Evolutionary conservation across 495 filamentous ascomycete genomes (phyloP).

Genomic region (Penicillium coffeae): DNA sequence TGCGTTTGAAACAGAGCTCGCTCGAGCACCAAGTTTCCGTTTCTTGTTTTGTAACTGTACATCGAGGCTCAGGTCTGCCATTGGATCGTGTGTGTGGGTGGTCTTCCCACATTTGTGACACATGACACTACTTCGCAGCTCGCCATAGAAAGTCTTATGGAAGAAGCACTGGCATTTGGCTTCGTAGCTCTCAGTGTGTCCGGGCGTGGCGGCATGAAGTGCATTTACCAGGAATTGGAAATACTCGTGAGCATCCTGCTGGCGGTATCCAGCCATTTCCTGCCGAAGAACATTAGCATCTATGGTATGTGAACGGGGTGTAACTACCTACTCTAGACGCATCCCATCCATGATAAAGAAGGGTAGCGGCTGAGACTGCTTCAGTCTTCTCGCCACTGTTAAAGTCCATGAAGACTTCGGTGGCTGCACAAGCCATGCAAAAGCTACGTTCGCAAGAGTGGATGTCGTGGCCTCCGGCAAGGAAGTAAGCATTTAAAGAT

Average conservation of each 20-base stretch:
- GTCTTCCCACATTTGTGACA: slow-evolving; percentile 77
- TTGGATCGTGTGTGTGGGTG: slow-evolving; percentile 75
- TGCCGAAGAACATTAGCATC: slow-evolving; percentile 48
- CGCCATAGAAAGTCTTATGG: slow-evolving; percentile 84
- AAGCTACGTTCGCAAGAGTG: slow-evolving; percentile 53
- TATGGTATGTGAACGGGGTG: neutral
- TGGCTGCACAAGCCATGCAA: slow-evolving; percentile 82
- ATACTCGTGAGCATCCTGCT: slow-evolving; percentile 94
- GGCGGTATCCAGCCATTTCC: slow-evolving; percentile 83
- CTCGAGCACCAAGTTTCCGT: slow-evolving; percentile 43
- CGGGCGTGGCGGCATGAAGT: slow-evolving; percentile 55
- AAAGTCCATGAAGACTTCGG: slow-evolving; percentile 89
- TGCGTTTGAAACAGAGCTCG: slow-evolving; percentile 37
- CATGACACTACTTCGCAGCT: slow-evolving; percentile 79
- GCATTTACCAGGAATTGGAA: slow-evolving; percentile 89
- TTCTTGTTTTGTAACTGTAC: slow-evolving; percentile 57
- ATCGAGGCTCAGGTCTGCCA: slow-evolving; percentile 81
- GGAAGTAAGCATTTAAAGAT: slow-evolving; percentile 77
- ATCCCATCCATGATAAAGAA: slow-evolving; percentile 50
- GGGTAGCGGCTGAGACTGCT: slow-evolving; percentile 76
- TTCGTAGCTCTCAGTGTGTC: slow-evolving; percentile 47
- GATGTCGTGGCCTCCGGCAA: slow-evolving; percentile 75
- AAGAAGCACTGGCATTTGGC: slow-evolving; percentile 79
- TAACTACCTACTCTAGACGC: slow-evolving; percentile 16
- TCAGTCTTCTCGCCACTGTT: slow-evolving; percentile 76